Evolutionary conservation across 2,329 filamentous ascomycete genomes (phyloP), one percentile per base, ranked within the genome.

Genomic region (Trichoderma afroharzianum): DNA sequence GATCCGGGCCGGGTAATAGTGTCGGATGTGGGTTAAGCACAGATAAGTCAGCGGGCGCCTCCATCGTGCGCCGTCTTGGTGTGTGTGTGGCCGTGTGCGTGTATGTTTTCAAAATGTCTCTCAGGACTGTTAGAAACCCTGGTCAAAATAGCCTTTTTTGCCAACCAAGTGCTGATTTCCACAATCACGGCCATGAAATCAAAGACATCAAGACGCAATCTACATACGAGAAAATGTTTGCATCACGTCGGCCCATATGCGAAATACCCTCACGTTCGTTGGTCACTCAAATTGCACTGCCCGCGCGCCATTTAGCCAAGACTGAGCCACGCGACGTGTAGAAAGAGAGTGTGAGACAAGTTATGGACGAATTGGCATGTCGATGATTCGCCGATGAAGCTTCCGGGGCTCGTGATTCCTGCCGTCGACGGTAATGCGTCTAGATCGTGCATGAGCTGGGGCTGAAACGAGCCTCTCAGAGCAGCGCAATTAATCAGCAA

Each of bases 21-120:
- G 71, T 72, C 12, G 86, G 81, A 30, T 77, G 76, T 11, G 84
- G 79, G 75, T 88, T 88, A 73, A 85, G 76, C 61, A 88, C 81
- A 11, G 86, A 87, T 36, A 84, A 76, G 39, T 74, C 73, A 33
- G 71, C 59, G 36, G 71, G 33, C 43, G 79, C 76, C 33, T 36
- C 61, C 61, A 63, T 70, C 28, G 50, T 24, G 68, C 15, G 21
- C 36, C 58, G 64, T 55, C 28, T 47, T 6, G 39, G 32, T 26
- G 63, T 8, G 63, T 39, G 63, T 57, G 63, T 50, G n/a, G 26
- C 28, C 33, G 58, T 36, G 47, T 28, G 67, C 28, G 63, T 53
- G 32, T 36, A n/a, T 62, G 43, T 28, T 39, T 50, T 70, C n/a
- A 58, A 63, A 43, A 43, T 43, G 39, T 43, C 39, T 43, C 18